A percentile compares a stretch with the other conserved stretches of the same genome.
Evolutionary conservation across 768 basidiomycete genomes (phyloP).

Genomic region (Gymnopilus junonius): DNA sequence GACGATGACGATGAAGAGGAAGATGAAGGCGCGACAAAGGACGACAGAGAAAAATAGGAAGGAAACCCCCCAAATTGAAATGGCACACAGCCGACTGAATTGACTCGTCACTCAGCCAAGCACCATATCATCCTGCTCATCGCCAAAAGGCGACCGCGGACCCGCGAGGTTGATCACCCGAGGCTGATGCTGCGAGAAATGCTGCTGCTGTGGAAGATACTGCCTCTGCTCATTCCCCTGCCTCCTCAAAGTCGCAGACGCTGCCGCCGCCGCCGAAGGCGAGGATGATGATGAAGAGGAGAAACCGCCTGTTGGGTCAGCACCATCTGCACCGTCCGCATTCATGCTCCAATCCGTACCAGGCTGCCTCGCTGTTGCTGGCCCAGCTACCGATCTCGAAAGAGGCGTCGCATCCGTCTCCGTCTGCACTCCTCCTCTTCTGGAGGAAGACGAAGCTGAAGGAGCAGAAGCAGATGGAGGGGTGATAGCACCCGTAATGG

Average conservation of each 20-base stretch:
- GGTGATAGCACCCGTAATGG: constrained; percentile 16
- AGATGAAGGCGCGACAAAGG: too few relatives aligned
- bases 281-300: background rate
- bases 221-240: background rate
- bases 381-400: background rate
- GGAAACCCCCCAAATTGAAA: too few relatives aligned
- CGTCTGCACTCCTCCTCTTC: background rate
- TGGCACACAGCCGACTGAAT: too few relatives aligned
- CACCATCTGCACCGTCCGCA: background rate
- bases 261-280: background rate
- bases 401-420: background rate
- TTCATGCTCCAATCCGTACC: background rate
- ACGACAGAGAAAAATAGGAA: too few relatives aligned
- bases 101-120: background rate
- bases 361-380: background rate
- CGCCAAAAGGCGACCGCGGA: background rate
- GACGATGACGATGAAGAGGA: background rate
- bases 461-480: background rate
- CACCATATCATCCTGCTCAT: too few relatives aligned
- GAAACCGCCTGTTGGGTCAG: background rate
- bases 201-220: background rate
- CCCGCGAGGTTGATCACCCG: background rate
- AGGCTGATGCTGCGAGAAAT: background rate
- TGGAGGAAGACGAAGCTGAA: background rate
- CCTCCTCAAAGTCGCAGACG: background rate